These are phyloP conservation scores for Synchytrium microbalum DNA, from an alignment of 371 early-diverging fungal genomes.

Conservation along the genomic window DNA sequence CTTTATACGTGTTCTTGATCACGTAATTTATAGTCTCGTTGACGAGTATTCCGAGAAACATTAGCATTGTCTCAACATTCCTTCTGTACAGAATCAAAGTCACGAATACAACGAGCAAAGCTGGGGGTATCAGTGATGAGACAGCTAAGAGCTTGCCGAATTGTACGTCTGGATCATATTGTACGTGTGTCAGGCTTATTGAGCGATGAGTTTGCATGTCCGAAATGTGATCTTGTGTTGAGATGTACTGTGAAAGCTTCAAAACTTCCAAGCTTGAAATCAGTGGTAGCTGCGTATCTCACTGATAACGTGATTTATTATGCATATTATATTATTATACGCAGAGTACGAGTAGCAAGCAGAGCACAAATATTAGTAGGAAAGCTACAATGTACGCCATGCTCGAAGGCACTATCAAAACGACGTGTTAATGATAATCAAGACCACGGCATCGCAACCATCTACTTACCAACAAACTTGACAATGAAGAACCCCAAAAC, in stretches of 20 bases:
- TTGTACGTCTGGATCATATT: constrained; percentile 52
- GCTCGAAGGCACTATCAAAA: constrained; percentile 9
- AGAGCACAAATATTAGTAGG: constrained; percentile 30
- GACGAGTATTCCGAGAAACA: constrained; percentile 70
- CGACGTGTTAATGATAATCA: neutral
- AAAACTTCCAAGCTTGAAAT: no score
- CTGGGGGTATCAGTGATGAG: constrained; percentile 69
- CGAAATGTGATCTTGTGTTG: no score
- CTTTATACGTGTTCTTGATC: constrained; percentile 60
- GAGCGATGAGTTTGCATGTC: neutral
- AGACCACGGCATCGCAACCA: constrained; percentile 4
- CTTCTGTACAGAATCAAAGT: constrained; percentile 67
- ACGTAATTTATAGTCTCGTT: constrained; percentile 70
- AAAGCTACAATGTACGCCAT: constrained; percentile 26
- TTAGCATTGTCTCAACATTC: constrained; percentile 59
- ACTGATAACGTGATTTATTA: no score
- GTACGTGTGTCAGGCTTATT: constrained; percentile 54
- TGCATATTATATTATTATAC: constrained; percentile 11
- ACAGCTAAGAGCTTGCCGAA: constrained; percentile 46
- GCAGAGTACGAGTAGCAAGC: constrained; percentile 25
- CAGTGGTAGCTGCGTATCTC: no score
- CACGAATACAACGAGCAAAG: constrained; percentile 69
- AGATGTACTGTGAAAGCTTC: no score
- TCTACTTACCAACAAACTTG: constrained; percentile 32
- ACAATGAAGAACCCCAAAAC: constrained; percentile 26